Conservation (phyloP, 768 basidiomycete genomes). For the Podaxis carcinomalis region DNA sequence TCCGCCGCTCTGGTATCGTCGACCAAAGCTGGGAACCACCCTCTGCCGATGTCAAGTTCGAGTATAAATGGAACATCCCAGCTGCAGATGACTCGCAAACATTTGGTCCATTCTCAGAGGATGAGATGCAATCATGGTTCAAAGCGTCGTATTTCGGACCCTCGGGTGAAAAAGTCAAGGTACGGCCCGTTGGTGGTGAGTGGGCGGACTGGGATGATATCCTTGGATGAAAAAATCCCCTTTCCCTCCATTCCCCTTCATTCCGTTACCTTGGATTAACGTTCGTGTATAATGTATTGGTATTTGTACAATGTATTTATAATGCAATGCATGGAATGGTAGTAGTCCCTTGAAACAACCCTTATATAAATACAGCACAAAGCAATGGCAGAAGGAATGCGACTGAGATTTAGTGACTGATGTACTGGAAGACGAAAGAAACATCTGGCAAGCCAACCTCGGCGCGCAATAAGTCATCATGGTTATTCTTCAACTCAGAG, state of each 20-base stretch:
- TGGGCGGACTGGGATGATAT: slow-evolving; percentile 75
- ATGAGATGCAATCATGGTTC: slow-evolving; percentile 78
- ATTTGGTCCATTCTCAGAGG: slow-evolving; percentile 80
- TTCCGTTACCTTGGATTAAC: slow-evolving; percentile 11
- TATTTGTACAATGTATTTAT: slow-evolving; percentile 14
- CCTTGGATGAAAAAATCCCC: slow-evolving; percentile 33
- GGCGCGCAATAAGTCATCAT: slow-evolving; percentile 91
- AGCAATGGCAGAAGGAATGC: not conserved
- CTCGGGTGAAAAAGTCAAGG: slow-evolving; percentile 71
- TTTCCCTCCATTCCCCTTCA: not conserved
- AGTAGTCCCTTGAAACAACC: slow-evolving; percentile 5
- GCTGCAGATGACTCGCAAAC: slow-evolving; percentile 43
- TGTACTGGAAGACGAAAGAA: slow-evolving; percentile 95
- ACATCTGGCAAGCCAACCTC: slow-evolving; percentile 82
- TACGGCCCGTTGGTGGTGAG: slow-evolving; percentile 62
- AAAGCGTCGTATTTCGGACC: slow-evolving; percentile 79
- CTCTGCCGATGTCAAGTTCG: slow-evolving; percentile 70
- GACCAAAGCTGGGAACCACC: slow-evolving; percentile 69
- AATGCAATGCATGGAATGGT: slow-evolving; percentile 13
- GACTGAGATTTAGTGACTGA: slow-evolving; percentile 62
- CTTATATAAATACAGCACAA: slow-evolving; percentile 1
- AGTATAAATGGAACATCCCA: slow-evolving; percentile 75
- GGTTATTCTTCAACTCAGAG: slow-evolving; percentile 80
- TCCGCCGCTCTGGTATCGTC: slow-evolving; percentile 70
- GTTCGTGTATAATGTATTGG: slow-evolving; percentile 10